Percentiles rank a stretch among this genome's conserved stretches.
Evolutionary conservation across 176 grass and related monocot species (phyloP).

Genomic region (Echinochloa phyllopogon): DNA sequence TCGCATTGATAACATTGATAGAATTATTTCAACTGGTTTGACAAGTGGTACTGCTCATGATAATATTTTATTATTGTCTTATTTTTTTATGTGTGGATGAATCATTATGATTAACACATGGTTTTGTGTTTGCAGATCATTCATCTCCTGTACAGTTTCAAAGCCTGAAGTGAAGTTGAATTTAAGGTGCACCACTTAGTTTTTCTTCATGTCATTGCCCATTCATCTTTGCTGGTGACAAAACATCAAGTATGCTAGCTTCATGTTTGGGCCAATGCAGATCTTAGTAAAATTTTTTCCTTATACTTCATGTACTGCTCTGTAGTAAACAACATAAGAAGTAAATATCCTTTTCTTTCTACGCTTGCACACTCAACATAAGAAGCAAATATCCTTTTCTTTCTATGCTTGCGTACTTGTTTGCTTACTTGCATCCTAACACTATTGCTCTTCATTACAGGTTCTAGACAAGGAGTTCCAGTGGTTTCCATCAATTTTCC

Average conservation of each 20-base stretch:
- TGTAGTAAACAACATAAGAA: background rate
- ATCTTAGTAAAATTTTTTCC: background rate
- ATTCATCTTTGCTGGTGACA: background rate
- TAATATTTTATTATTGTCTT: background rate
- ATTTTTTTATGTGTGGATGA: slow-evolving; percentile 7
- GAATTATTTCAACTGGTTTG: slow-evolving; percentile 68
- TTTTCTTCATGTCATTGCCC: background rate
- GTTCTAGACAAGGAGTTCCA: slow-evolving; percentile 20
- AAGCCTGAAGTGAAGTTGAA: slow-evolving; percentile 48
- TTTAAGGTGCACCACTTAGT: slow-evolving; percentile 42
- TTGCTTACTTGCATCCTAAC: slow-evolving; percentile 7
- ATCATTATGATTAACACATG: slow-evolving; percentile 14
- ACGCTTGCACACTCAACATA: background rate
- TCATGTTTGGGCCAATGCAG: background rate
- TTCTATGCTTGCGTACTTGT: background rate
- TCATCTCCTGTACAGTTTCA: slow-evolving; percentile 49
- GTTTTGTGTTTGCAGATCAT: slow-evolving; percentile 41
- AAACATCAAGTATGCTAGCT: background rate
- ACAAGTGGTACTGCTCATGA: slow-evolving; percentile 50
- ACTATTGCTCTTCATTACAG: slow-evolving; percentile 12
- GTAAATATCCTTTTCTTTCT: background rate
- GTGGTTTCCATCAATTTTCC: background rate
- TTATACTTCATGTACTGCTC: background rate
- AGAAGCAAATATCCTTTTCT: background rate
- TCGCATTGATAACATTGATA: slow-evolving; percentile 83